Base-by-base conservation (phyloP, 768 basidiomycete species). In the Neoboletus subvelutipes region DNA sequence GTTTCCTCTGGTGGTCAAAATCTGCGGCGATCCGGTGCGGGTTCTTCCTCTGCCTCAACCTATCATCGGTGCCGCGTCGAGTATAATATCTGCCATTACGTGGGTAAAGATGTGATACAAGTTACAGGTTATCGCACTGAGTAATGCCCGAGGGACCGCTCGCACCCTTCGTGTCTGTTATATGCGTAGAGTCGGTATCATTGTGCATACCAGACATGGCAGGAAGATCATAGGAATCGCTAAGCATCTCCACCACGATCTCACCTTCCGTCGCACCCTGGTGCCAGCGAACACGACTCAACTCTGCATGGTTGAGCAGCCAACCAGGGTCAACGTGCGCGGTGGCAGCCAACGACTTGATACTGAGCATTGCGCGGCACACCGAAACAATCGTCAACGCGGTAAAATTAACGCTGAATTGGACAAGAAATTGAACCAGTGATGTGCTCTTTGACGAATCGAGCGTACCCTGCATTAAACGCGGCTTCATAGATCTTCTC, bases 261-360 rank as follows among this genome's bases (percentile, higher is more conserved):
- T 78, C 78, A 15, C 76, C 73, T 41, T 74, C 73, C 29, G 59
- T 70, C 9, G 60, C 58, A 9, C 77, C 78, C 12, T 29, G 64
- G 26, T 67, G 71, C 74, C 76, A 78, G 1, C 63, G 70, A 4
- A 80, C 73, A 26, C 79, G 76, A 40, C 73, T 75, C 26, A 81
- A 69, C 64, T 81, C 78, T 7, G 75, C 73, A 56, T 77, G 73
- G 61, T 71, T 79, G 24, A 81, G 71, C 9, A 80, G 65, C 78
- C 75, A 79, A 12, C 71, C 70, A 2, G 76, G 71, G 36, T 77
- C 74, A 8, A 79, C 75, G 33, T 77, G 74, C 20, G 76, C 64
- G 18, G 69, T 66, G 5, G 73, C 68, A 17, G 80, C 76, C n/a
- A 80, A 64, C 2, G 77, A 78, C 47, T 73, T 71, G 45, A 77